Conservation (phyloP, 23 red algal species). For the Agarophyton chilense region DNA sequence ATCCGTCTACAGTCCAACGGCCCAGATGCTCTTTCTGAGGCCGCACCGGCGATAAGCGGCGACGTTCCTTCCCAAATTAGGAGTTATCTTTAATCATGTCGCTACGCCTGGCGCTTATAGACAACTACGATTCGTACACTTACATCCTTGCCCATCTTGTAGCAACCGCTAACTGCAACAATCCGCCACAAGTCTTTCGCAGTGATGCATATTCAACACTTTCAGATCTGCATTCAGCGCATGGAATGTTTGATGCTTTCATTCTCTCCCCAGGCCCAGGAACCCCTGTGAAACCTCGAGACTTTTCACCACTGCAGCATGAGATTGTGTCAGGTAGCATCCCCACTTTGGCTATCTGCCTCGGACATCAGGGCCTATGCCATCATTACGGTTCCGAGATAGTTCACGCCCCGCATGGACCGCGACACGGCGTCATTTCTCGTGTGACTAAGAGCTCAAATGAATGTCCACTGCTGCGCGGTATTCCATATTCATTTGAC, state of each 20-base stretch:
- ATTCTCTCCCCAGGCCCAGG: constrained; percentile 99
- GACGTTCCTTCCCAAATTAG: background rate
- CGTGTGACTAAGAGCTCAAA: constrained; percentile 11
- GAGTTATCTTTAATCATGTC: background rate
- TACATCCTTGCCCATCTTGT: constrained; percentile 94
- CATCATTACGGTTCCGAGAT: constrained; percentile 40
- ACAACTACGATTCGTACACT: constrained; percentile 98
- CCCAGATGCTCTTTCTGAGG: background rate
- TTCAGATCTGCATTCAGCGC: background rate
- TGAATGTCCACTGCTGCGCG: constrained; percentile 65
- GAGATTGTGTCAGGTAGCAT: constrained; percentile 32
- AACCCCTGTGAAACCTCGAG: constrained; percentile 59
- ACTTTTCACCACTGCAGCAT: constrained; percentile 67
- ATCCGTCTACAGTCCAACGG: no score
- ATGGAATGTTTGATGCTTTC: constrained; percentile 73
- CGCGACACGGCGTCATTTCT: constrained; percentile 64
- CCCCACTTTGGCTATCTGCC: constrained; percentile 88
- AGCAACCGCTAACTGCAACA: constrained; percentile 34
- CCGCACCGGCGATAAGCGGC: background rate
- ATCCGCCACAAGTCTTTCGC: constrained; percentile 71
- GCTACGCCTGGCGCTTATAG: constrained; percentile 80
- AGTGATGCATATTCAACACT: constrained; percentile 60
- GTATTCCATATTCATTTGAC: constrained; percentile 57
- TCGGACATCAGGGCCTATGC: constrained; percentile 90
- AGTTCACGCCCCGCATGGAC: constrained; percentile 34